Conservation (phyloP, 352 stramenopile species). For the Lagenidium sp. region DNA sequence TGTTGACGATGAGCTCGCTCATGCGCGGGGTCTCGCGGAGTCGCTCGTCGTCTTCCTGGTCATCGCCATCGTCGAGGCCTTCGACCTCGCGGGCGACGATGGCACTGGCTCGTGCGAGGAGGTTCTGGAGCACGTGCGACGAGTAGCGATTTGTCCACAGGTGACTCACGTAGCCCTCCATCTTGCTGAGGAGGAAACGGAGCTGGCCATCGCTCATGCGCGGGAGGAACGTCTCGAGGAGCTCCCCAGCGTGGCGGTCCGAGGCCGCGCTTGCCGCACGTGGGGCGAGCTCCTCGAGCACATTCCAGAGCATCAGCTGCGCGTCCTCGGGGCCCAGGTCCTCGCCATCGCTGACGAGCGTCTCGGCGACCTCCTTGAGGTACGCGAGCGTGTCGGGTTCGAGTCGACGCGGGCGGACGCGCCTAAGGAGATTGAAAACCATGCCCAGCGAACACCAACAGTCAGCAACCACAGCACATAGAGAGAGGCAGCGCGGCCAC, state of each 20-base stretch:
- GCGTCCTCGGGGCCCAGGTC: constrained; percentile 49
- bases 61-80: constrained; percentile 12
- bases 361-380: constrained; percentile 75
- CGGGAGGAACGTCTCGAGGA: constrained; percentile 61
- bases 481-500: too few relatives aligned
- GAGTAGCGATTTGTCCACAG: constrained; percentile 85
- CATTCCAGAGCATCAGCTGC: constrained; percentile 68
- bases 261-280: constrained; percentile 64
- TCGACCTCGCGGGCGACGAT: constrained; percentile 40
- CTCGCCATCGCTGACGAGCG: constrained; percentile 30
- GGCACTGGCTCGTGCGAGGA: constrained; percentile 47
- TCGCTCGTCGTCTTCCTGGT: constrained; percentile 43
- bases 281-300: constrained; percentile 68
- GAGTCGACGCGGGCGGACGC: constrained; percentile 57
- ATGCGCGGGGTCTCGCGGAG: constrained; percentile 51
- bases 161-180: constrained; percentile 71
- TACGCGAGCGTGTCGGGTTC: constrained; percentile 77
- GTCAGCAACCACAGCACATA: too few relatives aligned
- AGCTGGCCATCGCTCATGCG: constrained; percentile 67
- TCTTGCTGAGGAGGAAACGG: constrained; percentile 71
- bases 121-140: constrained; percentile 73
- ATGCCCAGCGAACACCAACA: too few relatives aligned
- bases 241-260: constrained; percentile 59
- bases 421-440: too few relatives aligned
- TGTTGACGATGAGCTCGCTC: constrained; percentile 62